Base-by-base conservation (phyloP, 192 early-diverging fungal genomes). In the Entophlyctis luteolus region DNA sequence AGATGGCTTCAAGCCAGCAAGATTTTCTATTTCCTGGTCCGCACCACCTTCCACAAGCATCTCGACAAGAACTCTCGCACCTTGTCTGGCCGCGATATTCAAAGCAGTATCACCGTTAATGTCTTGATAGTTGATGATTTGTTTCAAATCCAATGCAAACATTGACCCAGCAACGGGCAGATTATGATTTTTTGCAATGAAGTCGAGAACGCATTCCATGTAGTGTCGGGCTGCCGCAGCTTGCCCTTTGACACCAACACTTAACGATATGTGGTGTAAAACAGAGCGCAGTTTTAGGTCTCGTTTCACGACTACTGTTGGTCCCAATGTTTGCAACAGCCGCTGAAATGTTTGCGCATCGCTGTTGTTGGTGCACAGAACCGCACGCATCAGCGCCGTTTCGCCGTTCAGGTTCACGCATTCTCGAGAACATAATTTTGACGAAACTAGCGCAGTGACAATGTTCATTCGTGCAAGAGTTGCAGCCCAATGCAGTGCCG, bases 401-500 rank as follows among this genome's bases (percentile, higher is more conserved):
- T 99, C 93, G 33, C 94, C 93, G 27, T 75, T 83, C 57, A 82
- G 81, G 73, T 99, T 99, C 3, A 83, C 73, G 55, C 77, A 67
- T 2, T 78, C 78, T 2, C 87, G 71, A 68, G 93, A 82, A 39
- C 63, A 66, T 4, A 91, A 87, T n/a, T 90, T 88, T 20, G 82
- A 88, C 32, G 84, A 74, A 1, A 99, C 66, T 28, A 99, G 76
- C 25, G 92, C 72, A 31, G 89, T 86, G 20, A 96, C 70, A 0
- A 95, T 79, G 32, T 83, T 77, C 37, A 92, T 81, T 38, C 88
- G 73, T 0, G 87, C 94, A 23, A 98, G 76, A 5, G 95, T 91
- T 0, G 93, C 90, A 12, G 97, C 94, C 95, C 95, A 99, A 65
- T 99, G 97, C 5, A 98, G 76, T 1, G 93, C 84, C 0, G 94